Percentiles rank a stretch among this genome's conserved stretches.
Evolutionary conservation across 2,329 filamentous ascomycete species (phyloP).

Genomic region (Alternaria triticina): DNA sequence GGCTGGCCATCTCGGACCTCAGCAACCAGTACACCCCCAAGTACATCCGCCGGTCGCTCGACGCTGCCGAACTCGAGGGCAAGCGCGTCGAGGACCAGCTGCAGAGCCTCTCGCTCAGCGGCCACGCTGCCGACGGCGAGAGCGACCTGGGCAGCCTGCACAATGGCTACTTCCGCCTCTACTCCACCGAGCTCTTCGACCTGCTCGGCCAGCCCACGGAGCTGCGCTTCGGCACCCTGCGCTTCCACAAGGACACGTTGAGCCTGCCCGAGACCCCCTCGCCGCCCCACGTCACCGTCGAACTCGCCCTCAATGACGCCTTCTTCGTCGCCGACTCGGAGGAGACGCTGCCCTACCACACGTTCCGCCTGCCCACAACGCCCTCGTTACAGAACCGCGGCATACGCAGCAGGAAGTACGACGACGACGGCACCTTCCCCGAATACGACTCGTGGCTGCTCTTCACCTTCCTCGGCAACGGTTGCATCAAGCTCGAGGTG

Average conservation of each 20-base stretch:
- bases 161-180: slow-evolving; percentile 46
- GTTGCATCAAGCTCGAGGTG: slow-evolving; percentile 45
- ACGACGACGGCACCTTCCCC: slow-evolving; percentile 40
- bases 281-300: slow-evolving; percentile 29
- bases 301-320: slow-evolving; percentile 41
- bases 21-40: slow-evolving; percentile 40
- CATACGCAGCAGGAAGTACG: slow-evolving; percentile 39
- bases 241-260: slow-evolving; percentile 33
- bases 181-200: slow-evolving; percentile 46
- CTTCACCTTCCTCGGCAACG: slow-evolving; percentile 46
- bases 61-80: slow-evolving; percentile 37
- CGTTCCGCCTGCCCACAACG: slow-evolving; percentile 38
- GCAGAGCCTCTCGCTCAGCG: slow-evolving; percentile 20
- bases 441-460: slow-evolving; percentile 47
- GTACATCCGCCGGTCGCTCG: slow-evolving; percentile 39
- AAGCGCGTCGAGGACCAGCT: slow-evolving; percentile 42
- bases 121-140: slow-evolving; percentile 3
- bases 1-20: slow-evolving; percentile 43
- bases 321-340: slow-evolving; percentile 45
- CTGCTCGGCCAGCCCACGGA: slow-evolving; percentile 43
- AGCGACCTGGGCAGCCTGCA: slow-evolving; percentile 32
- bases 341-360: slow-evolving; percentile 46
- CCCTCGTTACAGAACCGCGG: slow-evolving; percentile 44
- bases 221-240: slow-evolving; percentile 44
- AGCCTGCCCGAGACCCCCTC: neutral